Base-by-base conservation (phyloP, 1,284 basidiomycete species). In the Ceratobasidium sp. region DNA sequence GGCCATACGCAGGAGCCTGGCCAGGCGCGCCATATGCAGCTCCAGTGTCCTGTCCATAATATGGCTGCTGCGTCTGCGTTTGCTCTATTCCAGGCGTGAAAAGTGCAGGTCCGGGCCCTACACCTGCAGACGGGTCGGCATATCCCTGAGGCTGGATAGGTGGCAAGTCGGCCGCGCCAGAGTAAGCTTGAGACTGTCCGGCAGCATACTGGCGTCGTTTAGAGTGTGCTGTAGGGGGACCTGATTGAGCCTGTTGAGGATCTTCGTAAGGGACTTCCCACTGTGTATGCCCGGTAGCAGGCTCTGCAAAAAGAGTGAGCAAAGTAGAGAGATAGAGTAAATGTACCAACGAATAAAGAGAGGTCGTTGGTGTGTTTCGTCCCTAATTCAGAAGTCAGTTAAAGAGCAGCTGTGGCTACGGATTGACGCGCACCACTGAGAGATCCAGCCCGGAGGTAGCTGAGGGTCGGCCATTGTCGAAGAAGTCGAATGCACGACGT, bases 171-270 rank as follows among this genome's bases (percentile, higher is more conserved):
- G 76, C 73, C 28, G 71, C 76, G 41, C 91, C 90, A 76, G 93
- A 93, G 81, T 96, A 96, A 1, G 88, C 91, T 79, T 95, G 92
- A 1, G 93, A 94, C 81, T 96, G 93, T 13, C 92, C 93, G 6
- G 92, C 89, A 59, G 95, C 95, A 82, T 97, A 97, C 81, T 96
- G 94, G 63, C 95, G 89, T 77, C 94, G 88, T 83, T 93, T 95
- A 30, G 83, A 14, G 73, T 84, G 82, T 38, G 76, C n/a, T 9
- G 52, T 76, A 73, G 26, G 76, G 54, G 14, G 78, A 74, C 41
- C 77, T 74, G 49, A 78, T 57, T 76, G 62, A 77, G 77, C 43
- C 28, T 55, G 57, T 9, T 32, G 30, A 18, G 61, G 41, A n/a
- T 41, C 54, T 6, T 72, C 67, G 11, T 82, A 78, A 16, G 89